Conservation (phyloP, 208 protist genomes). For the Wallacemonas sp. region DNA sequence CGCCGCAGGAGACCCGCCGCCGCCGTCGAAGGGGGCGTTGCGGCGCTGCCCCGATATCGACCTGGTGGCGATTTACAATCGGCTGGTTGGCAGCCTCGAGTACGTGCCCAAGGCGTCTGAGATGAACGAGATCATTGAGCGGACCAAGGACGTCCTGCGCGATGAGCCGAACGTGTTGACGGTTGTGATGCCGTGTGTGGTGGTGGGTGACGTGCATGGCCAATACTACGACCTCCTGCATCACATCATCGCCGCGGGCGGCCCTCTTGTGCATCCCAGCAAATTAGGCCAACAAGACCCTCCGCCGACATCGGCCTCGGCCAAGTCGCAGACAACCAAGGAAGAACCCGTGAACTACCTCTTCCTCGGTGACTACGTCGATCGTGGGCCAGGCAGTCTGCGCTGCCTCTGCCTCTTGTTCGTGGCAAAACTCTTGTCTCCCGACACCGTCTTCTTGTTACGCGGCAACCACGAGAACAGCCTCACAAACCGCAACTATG, state of each 20-base stretch:
- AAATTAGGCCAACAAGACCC: constrained; percentile 8
- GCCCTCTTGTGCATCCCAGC: constrained; percentile 41
- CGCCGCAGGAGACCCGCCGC: neutral
- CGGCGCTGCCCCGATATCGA: constrained; percentile 40
- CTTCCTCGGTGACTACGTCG: constrained; percentile 99
- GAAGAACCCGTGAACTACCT: constrained; percentile 90
- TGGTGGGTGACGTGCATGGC: constrained; percentile 90
- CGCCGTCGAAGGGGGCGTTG: neutral
- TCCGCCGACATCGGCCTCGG: neutral
- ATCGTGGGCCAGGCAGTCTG: constrained; percentile 97
- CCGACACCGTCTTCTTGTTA: constrained; percentile 98
- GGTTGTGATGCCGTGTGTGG: constrained; percentile 90
- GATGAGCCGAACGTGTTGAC: constrained; percentile 96
- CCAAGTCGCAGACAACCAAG: too few species aligned
- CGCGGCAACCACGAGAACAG: constrained; percentile 99
- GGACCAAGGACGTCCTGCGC: constrained; percentile 79
- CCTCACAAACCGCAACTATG: constrained; percentile 99
- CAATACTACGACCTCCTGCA: constrained; percentile 74
- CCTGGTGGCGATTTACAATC: constrained; percentile 54
- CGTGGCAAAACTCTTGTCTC: constrained; percentile 97
- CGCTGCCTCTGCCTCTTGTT: constrained; percentile 94
- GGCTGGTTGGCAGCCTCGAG: constrained; percentile 38
- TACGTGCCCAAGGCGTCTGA: constrained; percentile 79
- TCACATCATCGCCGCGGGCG: constrained; percentile 65
- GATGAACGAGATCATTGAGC: constrained; percentile 71